Evolutionary conservation across 2,329 filamentous ascomycete genomes (phyloP), one percentile per base, ranked within the genome.

Genomic region (Graphilbum fragrans): DNA sequence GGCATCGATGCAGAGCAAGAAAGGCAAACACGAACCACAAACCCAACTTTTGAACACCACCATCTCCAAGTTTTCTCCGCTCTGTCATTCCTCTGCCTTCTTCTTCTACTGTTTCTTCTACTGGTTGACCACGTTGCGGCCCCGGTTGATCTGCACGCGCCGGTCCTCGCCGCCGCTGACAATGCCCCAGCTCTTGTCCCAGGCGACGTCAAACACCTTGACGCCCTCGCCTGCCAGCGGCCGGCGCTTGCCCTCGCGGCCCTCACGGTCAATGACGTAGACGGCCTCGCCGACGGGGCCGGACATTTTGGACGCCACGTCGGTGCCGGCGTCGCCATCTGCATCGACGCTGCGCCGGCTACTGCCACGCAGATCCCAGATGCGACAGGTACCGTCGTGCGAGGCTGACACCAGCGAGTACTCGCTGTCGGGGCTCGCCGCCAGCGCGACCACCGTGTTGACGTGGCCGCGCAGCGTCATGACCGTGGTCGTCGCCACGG

Each of bases 101-200:
- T 8, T 8, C 8, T 14, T 8, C 25, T 14, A 8, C 14, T 20
- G 14, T 20, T 14, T 27, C 18, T 10, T 17, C 39, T 41, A 41
- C 33, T 35, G 23, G 32, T 17, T 54, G 35, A 73, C 54, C 35
- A 75, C 50, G 43, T 67, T 72, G 47, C 73, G 69, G 17, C 77
- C 80, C 50, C 74, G 72, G 61, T 98, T 95, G 46, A 98, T 78
- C 67, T 98, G 92, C 53, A 98, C 80, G 65, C 77, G 80, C 66
- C 92, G 94, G 57, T 98, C 92, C 70, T 96, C 88, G 16, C 90
- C 87, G 35, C 70, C 87, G 54, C 85, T 93, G 35, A 95, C 82
- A 57, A 98, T 90, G 1, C 92, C 93, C 55, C 93, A 77, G 7
- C 78, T 74, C 57, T 71, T 68, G 60, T 95, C 85, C 92, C 92